Evolutionary conservation across 108 stramenopile genomes (phyloP).

Genomic region (Nitzschia sp.): DNA sequence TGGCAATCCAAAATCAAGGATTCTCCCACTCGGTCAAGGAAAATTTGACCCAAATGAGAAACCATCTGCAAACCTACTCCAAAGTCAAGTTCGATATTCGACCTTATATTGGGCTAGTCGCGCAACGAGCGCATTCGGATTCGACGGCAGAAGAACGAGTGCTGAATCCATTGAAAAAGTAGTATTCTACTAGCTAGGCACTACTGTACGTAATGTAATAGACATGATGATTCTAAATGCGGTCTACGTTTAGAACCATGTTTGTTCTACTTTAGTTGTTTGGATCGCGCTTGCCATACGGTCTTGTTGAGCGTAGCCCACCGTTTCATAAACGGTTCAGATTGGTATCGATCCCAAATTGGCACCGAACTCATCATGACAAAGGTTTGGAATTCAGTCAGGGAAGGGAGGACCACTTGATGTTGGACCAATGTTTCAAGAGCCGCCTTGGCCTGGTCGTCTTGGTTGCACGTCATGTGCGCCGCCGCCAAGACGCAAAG

Average conservation of each 20-base stretch:
- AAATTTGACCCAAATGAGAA: conserved; percentile 1
- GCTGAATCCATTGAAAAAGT: too few relatives aligned
- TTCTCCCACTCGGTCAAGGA: background rate
- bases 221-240: too few relatives aligned
- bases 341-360: conserved; percentile 8
- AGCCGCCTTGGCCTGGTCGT: background rate
- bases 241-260: too few relatives aligned
- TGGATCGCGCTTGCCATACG: conserved; percentile 1
- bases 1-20: background rate
- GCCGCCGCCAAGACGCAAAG: background rate
- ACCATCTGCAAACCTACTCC: background rate
- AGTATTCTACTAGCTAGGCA: too few relatives aligned
- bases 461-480: conserved; percentile 3
- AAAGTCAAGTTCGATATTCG: conserved; percentile 2
- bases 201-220: too few relatives aligned
- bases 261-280: conserved; percentile 13
- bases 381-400: conserved; percentile 1
- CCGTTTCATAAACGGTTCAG: conserved; percentile 8
- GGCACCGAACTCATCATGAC: background rate
- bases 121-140: background rate
- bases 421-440: background rate
- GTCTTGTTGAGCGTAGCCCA: background rate
- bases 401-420: conserved; percentile 8
- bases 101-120: background rate
- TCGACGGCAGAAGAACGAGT: too few relatives aligned